These are phyloP conservation scores for Cladosporium sp. DNA, from an alignment of 2,329 filamentous ascomycete genomes.

Conservation along the genomic window DNA sequence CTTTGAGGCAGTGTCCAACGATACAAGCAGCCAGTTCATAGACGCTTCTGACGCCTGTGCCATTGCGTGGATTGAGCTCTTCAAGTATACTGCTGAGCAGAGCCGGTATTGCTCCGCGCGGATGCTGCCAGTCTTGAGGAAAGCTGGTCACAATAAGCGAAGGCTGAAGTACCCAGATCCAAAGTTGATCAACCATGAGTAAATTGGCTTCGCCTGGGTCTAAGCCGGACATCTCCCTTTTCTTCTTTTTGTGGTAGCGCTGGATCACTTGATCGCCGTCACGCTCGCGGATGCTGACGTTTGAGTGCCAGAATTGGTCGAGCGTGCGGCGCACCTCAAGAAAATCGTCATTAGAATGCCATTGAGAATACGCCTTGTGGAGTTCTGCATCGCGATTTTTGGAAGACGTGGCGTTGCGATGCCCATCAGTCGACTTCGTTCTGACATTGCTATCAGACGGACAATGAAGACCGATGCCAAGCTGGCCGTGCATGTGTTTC, in stretches of 20 bases:
- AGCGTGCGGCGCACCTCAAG: conserved; percentile 63
- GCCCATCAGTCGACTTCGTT: neutral
- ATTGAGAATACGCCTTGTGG: conserved; percentile 24
- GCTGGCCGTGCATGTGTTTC: conserved; percentile 40
- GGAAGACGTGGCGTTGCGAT: neutral
- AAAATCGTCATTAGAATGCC: conserved; percentile 38
- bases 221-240: too few species aligned
- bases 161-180: conserved; percentile 62
- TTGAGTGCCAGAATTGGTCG: conserved; percentile 67
- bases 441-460: neutral
- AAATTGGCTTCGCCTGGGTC: conserved; percentile 57
- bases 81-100: conserved; percentile 8
- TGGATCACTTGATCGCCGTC: conserved; percentile 67
- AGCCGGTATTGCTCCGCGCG: conserved; percentile 52
- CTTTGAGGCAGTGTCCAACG: conserved; percentile 59
- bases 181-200: conserved; percentile 71
- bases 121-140: conserved; percentile 60
- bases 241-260: conserved; percentile 53
- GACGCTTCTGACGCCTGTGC: conserved; percentile 55
- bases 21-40: conserved; percentile 65
- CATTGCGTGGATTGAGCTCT: neutral
- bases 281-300: conserved; percentile 60
- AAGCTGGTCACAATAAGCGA: conserved; percentile 63
- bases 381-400: conserved; percentile 43
- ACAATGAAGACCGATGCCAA: conserved; percentile 25